phyloP scores from a whole-genome alignment of 495 filamentous ascomycete species.

The Thermochaetoides thermophila region DNA sequence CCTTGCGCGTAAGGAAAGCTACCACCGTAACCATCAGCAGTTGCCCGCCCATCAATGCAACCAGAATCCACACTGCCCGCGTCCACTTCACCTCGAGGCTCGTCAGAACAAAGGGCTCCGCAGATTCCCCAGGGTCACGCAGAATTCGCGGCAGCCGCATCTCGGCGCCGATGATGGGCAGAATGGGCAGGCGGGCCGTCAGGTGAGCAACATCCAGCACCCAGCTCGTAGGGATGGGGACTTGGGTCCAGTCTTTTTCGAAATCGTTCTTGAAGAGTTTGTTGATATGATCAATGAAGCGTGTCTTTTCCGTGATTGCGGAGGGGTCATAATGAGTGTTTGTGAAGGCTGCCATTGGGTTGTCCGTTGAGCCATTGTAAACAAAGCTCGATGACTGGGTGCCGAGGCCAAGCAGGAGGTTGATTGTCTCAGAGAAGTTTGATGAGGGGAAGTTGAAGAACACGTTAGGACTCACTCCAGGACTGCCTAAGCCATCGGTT shows the following conservation, averaged over 20 bases:
- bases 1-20: background rate
- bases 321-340: background rate
- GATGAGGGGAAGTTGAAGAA: background rate
- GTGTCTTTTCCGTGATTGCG: background rate
- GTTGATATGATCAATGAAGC: too few relatives aligned
- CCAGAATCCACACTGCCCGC: background rate
- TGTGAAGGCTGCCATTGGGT: background rate
- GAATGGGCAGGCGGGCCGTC: background rate
- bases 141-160: background rate
- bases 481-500: background rate
- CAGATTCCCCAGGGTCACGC: background rate
- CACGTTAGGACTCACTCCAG: background rate
- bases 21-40: background rate
- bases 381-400: background rate
- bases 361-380: background rate
- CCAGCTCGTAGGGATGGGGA: background rate
- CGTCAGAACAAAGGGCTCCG: background rate
- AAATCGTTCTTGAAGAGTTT: too few relatives aligned
- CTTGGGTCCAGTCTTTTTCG: too few relatives aligned
- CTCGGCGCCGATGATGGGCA: background rate
- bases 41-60: background rate
- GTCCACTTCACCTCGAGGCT: background rate
- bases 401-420: background rate
- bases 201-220: background rate
- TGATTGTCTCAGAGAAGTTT: background rate